Base-by-base conservation (phyloP, 805 yeast species). In the Lipomyces oligophaga region DNA sequence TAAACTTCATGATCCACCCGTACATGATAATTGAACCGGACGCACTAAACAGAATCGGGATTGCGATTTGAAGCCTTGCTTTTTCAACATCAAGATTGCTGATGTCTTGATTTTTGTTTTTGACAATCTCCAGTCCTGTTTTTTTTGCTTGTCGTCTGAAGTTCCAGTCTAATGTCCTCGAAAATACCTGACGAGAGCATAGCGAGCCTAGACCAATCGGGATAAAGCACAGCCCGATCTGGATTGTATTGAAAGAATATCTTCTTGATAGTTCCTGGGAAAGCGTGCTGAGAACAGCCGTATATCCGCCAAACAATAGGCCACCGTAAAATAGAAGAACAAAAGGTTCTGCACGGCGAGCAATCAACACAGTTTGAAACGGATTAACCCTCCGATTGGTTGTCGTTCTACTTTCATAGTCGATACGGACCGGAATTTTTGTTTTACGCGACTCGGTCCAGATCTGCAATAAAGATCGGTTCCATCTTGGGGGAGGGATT, bases 401-500 rank as follows among this genome's bases (percentile, higher is more conserved):
- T 24, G 3, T 21, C 15, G 22, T 15, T 26, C 18, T 21, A 15
- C 11, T 25, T 16, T 37, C 40, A 5, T 2, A n/a, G 4, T 26
- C 40, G 18, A 26, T 13, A 10, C 18, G 27, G 8, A 13, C 26
- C 18, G 20, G 26, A 20, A 22, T 32, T 27, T 30, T 39, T 3
- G 21, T 35, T 33, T 13, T 11, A 8, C 21, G 11, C n/a, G 11
- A 8, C 21, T 18, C 21, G 13, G 8, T 8, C 13, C 8, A 33
- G 8, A 33, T 15, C n/a, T 33, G 18, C 8, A 18, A 33, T 11
- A 33, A 8, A 11, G 36, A 10, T n/a, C 40, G 40, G 10, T 10
- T 31, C 43, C 24, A 28, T 4, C 5, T 10, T 24, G 45, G 28
- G 32, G 34, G 40, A 26, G 54, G 59, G 0, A 80, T 65, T 1